A percentile compares a stretch with the other conserved stretches of the same genome.
Conservation (phyloP, 2,329 filamentous ascomycete species). For the Dendryphion nanum region DNA sequence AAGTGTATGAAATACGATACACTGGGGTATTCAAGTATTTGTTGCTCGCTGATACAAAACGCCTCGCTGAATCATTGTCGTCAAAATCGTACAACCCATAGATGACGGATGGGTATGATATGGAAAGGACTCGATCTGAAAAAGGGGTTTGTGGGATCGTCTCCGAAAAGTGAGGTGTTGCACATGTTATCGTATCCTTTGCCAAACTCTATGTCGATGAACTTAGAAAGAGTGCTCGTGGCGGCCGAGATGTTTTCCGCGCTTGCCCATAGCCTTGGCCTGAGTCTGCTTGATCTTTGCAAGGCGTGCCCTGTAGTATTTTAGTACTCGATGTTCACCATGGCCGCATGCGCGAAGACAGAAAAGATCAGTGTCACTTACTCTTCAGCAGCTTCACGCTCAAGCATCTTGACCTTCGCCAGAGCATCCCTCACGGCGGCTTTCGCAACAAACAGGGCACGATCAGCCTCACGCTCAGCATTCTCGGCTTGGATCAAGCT, state of each 20-base stretch:
- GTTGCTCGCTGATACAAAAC: no score
- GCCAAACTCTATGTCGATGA: no score
- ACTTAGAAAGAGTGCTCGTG: constrained; percentile 43
- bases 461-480: constrained; percentile 65
- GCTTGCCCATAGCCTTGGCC: constrained; percentile 64
- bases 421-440: constrained; percentile 61
- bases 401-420: constrained; percentile 62
- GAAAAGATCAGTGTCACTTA: no score
- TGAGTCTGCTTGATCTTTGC: constrained; percentile 69
- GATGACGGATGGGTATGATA: no score
- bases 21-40: no score
- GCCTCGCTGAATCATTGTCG: no score
- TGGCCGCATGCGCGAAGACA: background rate
- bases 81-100: no score
- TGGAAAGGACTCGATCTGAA: no score
- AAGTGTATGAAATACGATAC: no score
- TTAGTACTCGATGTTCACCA: constrained; percentile 2
- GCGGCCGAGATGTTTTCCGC: constrained; percentile 69
- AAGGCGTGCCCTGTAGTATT: constrained; percentile 45
- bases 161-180: no score
- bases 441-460: constrained; percentile 59
- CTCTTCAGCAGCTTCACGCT: constrained; percentile 65
- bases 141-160: no score
- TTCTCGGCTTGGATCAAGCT: constrained; percentile 61
- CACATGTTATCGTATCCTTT: no score